phyloP scores from a whole-genome alignment of 305 asterid genomes.

The Fraxinus velutina region DNA sequence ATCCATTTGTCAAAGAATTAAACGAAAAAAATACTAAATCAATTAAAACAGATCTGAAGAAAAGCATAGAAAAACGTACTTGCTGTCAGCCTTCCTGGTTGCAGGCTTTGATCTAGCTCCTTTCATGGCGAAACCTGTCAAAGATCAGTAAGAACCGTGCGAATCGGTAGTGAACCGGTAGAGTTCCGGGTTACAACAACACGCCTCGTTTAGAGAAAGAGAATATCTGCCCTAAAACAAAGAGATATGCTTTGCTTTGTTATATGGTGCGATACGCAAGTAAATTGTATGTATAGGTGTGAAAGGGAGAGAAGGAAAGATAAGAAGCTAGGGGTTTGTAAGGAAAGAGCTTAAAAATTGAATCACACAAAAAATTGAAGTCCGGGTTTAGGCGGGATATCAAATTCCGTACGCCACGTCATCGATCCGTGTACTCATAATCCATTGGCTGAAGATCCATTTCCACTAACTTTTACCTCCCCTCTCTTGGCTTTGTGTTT shows the following conservation, averaged over 20 bases:
- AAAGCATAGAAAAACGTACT: constrained; percentile 28
- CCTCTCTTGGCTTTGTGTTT: constrained; percentile 53
- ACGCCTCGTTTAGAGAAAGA: constrained; percentile 21
- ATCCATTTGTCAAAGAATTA: neutral
- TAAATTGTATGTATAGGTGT: constrained; percentile 29
- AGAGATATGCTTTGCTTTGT: constrained; percentile 36
- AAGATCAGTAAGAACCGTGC: constrained; percentile 17
- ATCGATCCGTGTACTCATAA: constrained; percentile 34
- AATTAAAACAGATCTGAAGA: constrained; percentile 25
- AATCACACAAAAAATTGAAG: constrained; percentile 51
- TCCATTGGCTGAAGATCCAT: constrained; percentile 26
- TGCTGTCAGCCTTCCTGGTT: constrained; percentile 31
- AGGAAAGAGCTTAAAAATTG: constrained; percentile 37
- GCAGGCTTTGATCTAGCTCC: constrained; percentile 37
- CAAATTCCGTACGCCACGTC: constrained; percentile 44
- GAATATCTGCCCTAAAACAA: constrained; percentile 8
- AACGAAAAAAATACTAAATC: neutral
- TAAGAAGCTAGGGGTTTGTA: constrained; percentile 41
- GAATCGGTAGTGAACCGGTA: constrained; percentile 24
- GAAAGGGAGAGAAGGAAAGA: constrained; percentile 42
- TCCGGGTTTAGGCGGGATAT: constrained; percentile 89
- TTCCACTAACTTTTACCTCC: neutral
- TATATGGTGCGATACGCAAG: neutral
- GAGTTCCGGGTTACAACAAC: constrained; percentile 18
- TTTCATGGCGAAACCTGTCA: constrained; percentile 21